Conservation (phyloP, 768 basidiomycete species). For the Psilocybe subaeruginosa region DNA sequence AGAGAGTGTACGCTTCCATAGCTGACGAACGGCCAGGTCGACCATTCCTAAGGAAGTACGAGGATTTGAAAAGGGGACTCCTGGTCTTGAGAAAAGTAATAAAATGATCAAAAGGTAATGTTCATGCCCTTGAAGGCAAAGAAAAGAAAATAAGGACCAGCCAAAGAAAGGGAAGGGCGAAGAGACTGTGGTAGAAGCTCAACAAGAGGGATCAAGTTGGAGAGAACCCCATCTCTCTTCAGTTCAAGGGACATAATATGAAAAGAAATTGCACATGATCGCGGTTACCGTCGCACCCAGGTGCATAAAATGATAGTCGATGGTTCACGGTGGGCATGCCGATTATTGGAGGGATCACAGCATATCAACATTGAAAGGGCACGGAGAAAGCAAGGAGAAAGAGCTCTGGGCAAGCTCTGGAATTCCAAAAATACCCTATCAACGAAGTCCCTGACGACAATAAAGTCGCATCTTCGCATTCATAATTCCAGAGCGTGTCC, state of each 20-base stretch:
- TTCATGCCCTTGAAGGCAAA: conserved; percentile 2
- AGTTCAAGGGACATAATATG: neutral
- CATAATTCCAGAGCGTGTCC: neutral
- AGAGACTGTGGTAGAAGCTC: neutral
- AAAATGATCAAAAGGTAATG: neutral
- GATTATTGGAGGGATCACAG: neutral
- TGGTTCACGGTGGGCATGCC: conserved; percentile 4
- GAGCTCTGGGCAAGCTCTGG: neutral
- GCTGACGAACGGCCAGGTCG: conserved; percentile 10
- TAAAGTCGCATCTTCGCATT: neutral
- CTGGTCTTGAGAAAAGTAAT: neutral
- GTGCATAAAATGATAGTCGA: neutral
- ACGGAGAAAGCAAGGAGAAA: no score
- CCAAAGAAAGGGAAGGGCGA: conserved; percentile 1
- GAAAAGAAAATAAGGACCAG: conserved; percentile 3
- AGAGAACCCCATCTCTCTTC: neutral
- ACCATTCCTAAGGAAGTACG: conserved; percentile 3
- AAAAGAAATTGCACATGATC: conserved; percentile 9
- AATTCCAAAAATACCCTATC: conserved; percentile 1
- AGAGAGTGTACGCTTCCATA: conserved; percentile 25
- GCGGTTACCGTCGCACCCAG: neutral
- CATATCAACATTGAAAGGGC: neutral
- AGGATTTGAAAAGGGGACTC: neutral
- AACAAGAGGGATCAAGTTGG: neutral
- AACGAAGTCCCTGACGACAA: neutral